A percentile compares a stretch with the other conserved stretches of the same genome.
phyloP scores from a whole-genome alignment of 768 basidiomycete species.

The Tylopilus subfusipes region DNA sequence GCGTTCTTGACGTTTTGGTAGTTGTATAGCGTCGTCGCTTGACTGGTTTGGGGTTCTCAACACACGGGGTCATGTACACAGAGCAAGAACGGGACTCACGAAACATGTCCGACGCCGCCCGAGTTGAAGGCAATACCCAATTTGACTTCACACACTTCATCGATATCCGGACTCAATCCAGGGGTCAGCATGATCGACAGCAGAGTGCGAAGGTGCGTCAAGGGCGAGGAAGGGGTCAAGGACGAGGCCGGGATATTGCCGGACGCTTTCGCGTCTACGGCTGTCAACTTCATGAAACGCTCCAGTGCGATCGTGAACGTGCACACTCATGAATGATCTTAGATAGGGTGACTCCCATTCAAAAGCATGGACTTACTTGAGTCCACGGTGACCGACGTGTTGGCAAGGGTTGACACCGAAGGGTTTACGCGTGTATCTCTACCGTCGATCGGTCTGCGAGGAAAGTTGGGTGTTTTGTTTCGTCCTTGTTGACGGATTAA shows the following conservation, averaged over 20 bases:
- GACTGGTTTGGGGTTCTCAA: slow-evolving; percentile 14
- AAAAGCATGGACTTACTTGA: slow-evolving; percentile 21
- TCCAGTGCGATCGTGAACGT: slow-evolving; percentile 51
- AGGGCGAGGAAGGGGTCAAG: slow-evolving; percentile 36
- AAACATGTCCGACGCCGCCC: slow-evolving; percentile 44
- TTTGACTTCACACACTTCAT: slow-evolving; percentile 58
- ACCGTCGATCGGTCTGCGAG: slow-evolving; percentile 25
- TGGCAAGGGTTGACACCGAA: slow-evolving; percentile 26
- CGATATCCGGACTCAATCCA: slow-evolving; percentile 67
- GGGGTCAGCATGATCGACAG: slow-evolving; percentile 66
- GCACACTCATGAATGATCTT: slow-evolving; percentile 35
- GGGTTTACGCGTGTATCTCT: slow-evolving; percentile 24
- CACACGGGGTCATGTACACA: neutral
- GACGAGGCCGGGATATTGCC: slow-evolving; percentile 43
- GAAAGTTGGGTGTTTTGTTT: neutral
- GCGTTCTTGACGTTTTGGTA: slow-evolving; percentile 36
- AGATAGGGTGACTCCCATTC: slow-evolving; percentile 24
- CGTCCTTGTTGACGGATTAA: neutral
- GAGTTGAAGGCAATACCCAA: slow-evolving; percentile 45
- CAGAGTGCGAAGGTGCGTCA: slow-evolving; percentile 55
- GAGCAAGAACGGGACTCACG: slow-evolving; percentile 35
- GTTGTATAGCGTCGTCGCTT: slow-evolving; percentile 42
- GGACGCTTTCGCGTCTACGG: slow-evolving; percentile 48
- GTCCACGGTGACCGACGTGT: slow-evolving; percentile 12
- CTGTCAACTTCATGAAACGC: slow-evolving; percentile 46